These are phyloP conservation scores for Hammondia hammondi DNA, from an alignment of 169 alveolate genomes.

Conservation along the genomic window DNA sequence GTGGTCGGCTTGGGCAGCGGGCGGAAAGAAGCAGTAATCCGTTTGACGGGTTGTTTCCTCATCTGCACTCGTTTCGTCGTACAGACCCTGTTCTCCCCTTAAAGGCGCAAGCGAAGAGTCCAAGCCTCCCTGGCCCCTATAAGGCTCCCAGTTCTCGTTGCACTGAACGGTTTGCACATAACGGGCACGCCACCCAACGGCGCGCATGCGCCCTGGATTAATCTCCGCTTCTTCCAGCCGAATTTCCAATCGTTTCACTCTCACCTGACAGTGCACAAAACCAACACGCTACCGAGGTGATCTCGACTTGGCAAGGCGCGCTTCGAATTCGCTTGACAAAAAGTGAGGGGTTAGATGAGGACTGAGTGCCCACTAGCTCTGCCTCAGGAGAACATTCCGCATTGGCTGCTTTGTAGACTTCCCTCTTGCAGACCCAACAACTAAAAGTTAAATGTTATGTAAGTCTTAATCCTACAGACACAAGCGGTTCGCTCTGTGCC, in stretches of 20 bases:
- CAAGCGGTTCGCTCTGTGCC: too few species aligned
- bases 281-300: not conserved
- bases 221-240: slow-evolving; percentile 33
- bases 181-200: slow-evolving; percentile 41
- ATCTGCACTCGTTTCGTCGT: slow-evolving; percentile 17
- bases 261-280: not conserved
- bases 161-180: slow-evolving; percentile 18
- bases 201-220: slow-evolving; percentile 6
- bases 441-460: too few species aligned
- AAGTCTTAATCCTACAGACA: too few species aligned
- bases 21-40: not conserved
- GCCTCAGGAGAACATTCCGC: too few species aligned
- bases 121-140: not conserved
- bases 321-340: too few species aligned
- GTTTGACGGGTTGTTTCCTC: not conserved
- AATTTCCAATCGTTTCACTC: slow-evolving; percentile 1
- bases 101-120: not conserved
- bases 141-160: slow-evolving; percentile 23
- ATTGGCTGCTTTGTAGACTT: too few species aligned
- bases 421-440: too few species aligned
- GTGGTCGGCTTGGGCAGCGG: not conserved
- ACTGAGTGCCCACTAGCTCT: too few species aligned
- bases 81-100: not conserved
- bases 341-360: too few species aligned
- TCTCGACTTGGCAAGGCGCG: too few species aligned